Conservation (phyloP, 2,329 filamentous ascomycete genomes). For the Sporothrix brasiliensis region DNA sequence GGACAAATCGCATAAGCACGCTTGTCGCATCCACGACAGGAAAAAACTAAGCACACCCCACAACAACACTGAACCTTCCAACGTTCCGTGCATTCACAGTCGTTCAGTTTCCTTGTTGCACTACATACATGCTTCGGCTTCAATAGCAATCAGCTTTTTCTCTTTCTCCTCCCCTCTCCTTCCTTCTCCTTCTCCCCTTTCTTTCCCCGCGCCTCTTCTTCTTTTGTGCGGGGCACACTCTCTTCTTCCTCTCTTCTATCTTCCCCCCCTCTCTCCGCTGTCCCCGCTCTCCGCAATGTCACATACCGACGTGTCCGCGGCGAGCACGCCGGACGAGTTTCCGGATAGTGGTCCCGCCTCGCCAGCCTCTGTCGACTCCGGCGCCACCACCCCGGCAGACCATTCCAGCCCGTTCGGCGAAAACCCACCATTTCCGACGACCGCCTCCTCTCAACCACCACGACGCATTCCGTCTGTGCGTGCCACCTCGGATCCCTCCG, state of each 20-base stretch:
- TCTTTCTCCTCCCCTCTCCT: neutral
- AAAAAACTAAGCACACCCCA: slow-evolving; percentile 22
- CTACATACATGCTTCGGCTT: slow-evolving; percentile 17
- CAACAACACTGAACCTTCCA: slow-evolving; percentile 6
- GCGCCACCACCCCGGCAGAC: slow-evolving; percentile 54
- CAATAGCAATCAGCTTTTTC: slow-evolving; percentile 1
- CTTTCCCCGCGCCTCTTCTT: neutral
- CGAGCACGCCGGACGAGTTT: slow-evolving; percentile 54
- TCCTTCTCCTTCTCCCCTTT: neutral
- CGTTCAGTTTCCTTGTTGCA: neutral
- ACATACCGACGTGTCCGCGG: slow-evolving; percentile 43
- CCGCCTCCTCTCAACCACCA: slow-evolving; percentile 20
- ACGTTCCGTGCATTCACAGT: neutral
- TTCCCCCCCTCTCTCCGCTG: neutral
- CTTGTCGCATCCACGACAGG: slow-evolving; percentile 18
- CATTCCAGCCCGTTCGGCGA: slow-evolving; percentile 42
- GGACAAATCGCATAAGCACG: slow-evolving; percentile 25
- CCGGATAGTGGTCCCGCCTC: slow-evolving; percentile 48
- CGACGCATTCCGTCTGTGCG: slow-evolving; percentile 57
- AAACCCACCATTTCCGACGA: slow-evolving; percentile 32
- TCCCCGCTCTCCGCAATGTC: slow-evolving; percentile 38
- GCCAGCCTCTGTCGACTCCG: slow-evolving; percentile 51
- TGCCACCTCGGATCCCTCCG: slow-evolving; percentile 58
- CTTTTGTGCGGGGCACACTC: neutral
- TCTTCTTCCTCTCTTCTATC: neutral